phyloP scores from a whole-genome alignment of 106 monocot species.

The Amphibolis antarctica region DNA sequence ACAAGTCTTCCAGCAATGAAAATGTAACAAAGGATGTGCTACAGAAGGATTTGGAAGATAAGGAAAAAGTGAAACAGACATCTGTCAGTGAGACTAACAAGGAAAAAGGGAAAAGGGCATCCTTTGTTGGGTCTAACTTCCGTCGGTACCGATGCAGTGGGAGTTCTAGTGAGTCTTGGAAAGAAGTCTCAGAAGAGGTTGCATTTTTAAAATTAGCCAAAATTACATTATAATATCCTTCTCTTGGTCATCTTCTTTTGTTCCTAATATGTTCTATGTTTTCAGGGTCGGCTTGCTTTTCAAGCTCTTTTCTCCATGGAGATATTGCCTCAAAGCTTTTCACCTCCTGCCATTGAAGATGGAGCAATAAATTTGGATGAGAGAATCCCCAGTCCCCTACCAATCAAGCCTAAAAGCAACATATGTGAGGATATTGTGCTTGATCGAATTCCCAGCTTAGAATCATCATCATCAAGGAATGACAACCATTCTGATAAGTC shows the following conservation, averaged over 20 bases:
- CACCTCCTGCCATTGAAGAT: conserved; percentile 26
- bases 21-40: conserved; percentile 28
- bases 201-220: not conserved
- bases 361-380: conserved; percentile 5
- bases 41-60: conserved; percentile 20
- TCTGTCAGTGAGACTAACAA: conserved; percentile 19
- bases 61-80: conserved; percentile 22
- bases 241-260: conserved; percentile 4
- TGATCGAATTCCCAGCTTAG: not conserved
- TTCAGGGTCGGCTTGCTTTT: conserved; percentile 85
- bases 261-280: conserved; percentile 28
- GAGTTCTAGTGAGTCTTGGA: conserved; percentile 50
- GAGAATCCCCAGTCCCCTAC: conserved; percentile 11
- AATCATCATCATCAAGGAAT: not conserved
- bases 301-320: conserved; percentile 67
- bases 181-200: conserved; percentile 92
- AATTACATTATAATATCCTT: not conserved
- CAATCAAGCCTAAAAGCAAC: conserved; percentile 39
- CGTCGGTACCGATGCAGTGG: conserved; percentile 30
- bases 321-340: conserved; percentile 83
- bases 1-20: conserved; percentile 75
- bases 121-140: conserved; percentile 18
- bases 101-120: conserved; percentile 20
- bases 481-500: not conserved
- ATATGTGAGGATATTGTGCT: conserved; percentile 6